Percentiles rank a stretch among this genome's conserved stretches.
Evolutionary conservation across 768 basidiomycete genomes (phyloP).

Genomic region (Suillus clintonianus): DNA sequence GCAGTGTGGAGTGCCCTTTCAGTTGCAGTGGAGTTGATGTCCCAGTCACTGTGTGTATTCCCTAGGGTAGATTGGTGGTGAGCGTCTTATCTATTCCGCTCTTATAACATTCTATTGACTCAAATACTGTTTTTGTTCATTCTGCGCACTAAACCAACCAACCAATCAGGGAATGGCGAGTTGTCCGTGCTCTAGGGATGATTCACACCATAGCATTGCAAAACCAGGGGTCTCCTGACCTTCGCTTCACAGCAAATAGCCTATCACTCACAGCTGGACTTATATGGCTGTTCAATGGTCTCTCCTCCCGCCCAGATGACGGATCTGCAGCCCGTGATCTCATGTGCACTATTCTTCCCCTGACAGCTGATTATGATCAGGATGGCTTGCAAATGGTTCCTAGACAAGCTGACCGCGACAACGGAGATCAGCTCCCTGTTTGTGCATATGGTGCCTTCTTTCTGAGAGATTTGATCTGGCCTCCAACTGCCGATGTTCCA

Average conservation of each 20-base stretch:
- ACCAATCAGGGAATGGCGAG: no score
- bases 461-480: neutral
- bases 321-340: constrained; percentile 19
- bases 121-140: no score
- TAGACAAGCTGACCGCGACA: no score
- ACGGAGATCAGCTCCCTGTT: neutral
- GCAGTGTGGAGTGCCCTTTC: no score
- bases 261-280: constrained; percentile 24
- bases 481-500: neutral
- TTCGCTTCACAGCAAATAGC: neutral
- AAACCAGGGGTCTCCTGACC: constrained; percentile 2
- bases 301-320: constrained; percentile 29
- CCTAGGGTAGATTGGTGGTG: no score
- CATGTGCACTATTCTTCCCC: constrained; percentile 21
- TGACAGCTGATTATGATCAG: constrained; percentile 16
- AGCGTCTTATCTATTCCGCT: no score
- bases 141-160: no score
- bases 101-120: no score
- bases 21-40: no score
- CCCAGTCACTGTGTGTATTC: no score
- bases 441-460: neutral
- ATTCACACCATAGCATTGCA: no score
- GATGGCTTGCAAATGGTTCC: neutral
- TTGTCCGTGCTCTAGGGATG: no score
- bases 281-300: constrained; percentile 25